Evolutionary conservation across 352 stramenopile species (phyloP).

Genomic region (Phytophthora nicotianae): DNA sequence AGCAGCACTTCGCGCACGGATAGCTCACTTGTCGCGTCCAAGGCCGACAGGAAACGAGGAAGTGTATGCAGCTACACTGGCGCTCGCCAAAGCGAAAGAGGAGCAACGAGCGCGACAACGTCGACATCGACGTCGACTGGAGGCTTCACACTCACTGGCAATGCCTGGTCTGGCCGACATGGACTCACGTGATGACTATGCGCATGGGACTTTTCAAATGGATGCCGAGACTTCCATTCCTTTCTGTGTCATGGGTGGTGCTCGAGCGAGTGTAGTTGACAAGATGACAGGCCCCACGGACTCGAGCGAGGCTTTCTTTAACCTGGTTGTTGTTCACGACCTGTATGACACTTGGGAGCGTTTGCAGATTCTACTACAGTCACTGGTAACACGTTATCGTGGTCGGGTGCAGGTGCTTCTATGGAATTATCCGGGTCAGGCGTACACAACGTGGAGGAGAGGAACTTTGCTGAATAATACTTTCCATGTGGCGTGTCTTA

Average conservation of each 20-base stretch:
- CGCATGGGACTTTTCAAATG: slow-evolving; percentile 84
- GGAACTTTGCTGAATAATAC: slow-evolving; percentile 93
- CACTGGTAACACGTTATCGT: slow-evolving; percentile 88
- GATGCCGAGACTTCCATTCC: slow-evolving; percentile 93
- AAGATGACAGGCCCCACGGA: slow-evolving; percentile 14
- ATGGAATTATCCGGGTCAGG: slow-evolving; percentile 97
- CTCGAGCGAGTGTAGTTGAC: slow-evolving; percentile 5
- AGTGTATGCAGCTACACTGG: slow-evolving; percentile 41
- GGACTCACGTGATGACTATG: slow-evolving; percentile 56
- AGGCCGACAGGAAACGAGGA: slow-evolving; percentile 16
- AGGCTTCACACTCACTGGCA: slow-evolving; percentile 45
- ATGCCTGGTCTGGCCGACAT: slow-evolving; percentile 56
- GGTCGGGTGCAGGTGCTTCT: slow-evolving; percentile 89
- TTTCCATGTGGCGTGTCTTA: slow-evolving; percentile 89
- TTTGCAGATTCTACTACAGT: slow-evolving; percentile 93
- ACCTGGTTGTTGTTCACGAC: slow-evolving; percentile 95
- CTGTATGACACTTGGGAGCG: slow-evolving; percentile 96
- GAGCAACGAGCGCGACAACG: slow-evolving; percentile 50
- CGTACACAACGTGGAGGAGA: slow-evolving; percentile 92
- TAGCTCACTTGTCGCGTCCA: slow-evolving; percentile 1
- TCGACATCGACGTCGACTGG: slow-evolving; percentile 39
- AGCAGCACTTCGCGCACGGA: slow-evolving; percentile 57
- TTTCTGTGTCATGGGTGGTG: slow-evolving; percentile 86
- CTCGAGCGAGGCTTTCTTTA: slow-evolving; percentile 83
- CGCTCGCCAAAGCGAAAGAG: slow-evolving; percentile 49